Evolutionary conservation across 208 protist genomes (phyloP), one percentile per base, ranked within the genome.

Genomic region (Trypanosoma rangeli): DNA sequence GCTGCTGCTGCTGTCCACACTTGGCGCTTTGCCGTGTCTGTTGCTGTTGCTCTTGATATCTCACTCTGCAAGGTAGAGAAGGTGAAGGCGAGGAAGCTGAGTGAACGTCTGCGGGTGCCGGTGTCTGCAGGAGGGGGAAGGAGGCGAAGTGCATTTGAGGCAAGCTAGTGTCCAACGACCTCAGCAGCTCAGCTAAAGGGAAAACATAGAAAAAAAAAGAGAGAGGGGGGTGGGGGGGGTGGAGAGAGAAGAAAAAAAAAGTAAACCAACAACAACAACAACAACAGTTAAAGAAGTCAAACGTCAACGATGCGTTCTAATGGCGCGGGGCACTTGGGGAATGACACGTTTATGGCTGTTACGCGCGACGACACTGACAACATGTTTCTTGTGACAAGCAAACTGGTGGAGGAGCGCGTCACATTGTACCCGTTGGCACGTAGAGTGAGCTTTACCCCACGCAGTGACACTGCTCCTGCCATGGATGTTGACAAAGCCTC

Each of bases 331-430:
- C 91, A 96, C 68, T 70, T 96, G 39, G 84, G 78, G 64, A 93
- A 96, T 66, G 84, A 94, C 79, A 86, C 85, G 13, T 96, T 96
- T 61, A 52, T 88, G 24, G 57, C 76, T 24, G 77, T 70, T 46
- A 82, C 83, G 3, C 70, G 75, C 10, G 83, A 91, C 62, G 70
- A 70, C 49, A 77, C 65, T 0, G 79, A 80, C 20, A 57, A 68
- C 37, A 46, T 84, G 0, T 86, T 83, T 59, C 73, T 96, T 35
- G 81, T 90, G 60, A 93, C 88, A 13, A 82, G 82, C 61, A 65
- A 44, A 64, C 80, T 96, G 56, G 18, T 59, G 29, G 77, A 80
- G 24, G 78, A 85, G 50, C 85, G 73, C 37, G 33, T 82, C 1
- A 78, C 70, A 10, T 28, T 59, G 9, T 68, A 82, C 22, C 79